Base-by-base conservation (phyloP, 345 rosid genomes). In the Gossypium longicalyx region DNA sequence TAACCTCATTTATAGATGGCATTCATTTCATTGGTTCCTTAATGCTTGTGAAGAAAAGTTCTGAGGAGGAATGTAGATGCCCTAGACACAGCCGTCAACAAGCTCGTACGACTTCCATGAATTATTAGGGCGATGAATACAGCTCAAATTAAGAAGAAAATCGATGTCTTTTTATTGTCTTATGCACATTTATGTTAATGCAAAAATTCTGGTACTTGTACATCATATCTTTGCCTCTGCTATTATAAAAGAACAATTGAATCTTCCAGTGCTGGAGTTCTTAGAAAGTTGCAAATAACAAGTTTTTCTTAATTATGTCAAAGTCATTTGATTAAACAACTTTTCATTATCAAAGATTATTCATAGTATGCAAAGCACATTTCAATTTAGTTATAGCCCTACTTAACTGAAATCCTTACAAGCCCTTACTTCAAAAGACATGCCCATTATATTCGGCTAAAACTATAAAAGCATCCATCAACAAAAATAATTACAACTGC, bases 41-140 rank as follows among this genome's bases (percentile, higher is more conserved):
- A 72, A 86, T 49, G 7, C 34, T 38, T 60, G 34, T 65, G 54
- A 81, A 93, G 99, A 85, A 93, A 95, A 83, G 19, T 84, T 65
- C 67, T 95, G 76, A 84, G 96, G 85, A 88, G 88, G 81, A 91
- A 91, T 73, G 98, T 91, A 19, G 98, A 95, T 81, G 85, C 83
- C 74, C 85, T 93, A 48, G 98, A 93, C 76, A 74, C 89, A 34
- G 92, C 97, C 45, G 96, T 91, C 48, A 90, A 86, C 89, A 89
- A 80, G 79, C 86, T 93, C 72, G 71, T 90, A 72, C 89, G 88
- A 20, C 81, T 83, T 67, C 94, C 92, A 47, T 88, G 80, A 87
- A 1, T 15, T 16, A 20, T 1, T 34, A 23, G 22, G 22, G 9
- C 19, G 0, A 64, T 16, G 63, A 15, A 2, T n/a, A 19, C 27